Percentiles rank a stretch among this genome's conserved stretches.
Evolutionary conservation across 2,329 filamentous ascomycete species (phyloP).

Genomic region (Neopestalotiopsis sp.): DNA sequence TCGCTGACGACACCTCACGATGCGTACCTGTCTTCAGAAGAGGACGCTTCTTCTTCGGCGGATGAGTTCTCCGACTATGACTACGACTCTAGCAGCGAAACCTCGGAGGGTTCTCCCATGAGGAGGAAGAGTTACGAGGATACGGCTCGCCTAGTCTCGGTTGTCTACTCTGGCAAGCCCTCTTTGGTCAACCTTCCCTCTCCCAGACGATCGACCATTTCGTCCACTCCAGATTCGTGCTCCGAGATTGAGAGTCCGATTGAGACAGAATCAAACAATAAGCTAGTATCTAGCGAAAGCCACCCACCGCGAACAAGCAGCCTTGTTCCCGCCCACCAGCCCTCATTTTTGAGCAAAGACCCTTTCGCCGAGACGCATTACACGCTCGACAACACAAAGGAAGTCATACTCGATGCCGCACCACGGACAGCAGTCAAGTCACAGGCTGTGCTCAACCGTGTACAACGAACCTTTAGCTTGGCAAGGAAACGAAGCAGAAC

Average conservation of each 20-base stretch:
- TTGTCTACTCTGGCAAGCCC: conserved; percentile 65
- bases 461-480: conserved; percentile 57
- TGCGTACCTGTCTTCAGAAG: conserved; percentile 69
- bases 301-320: conserved; percentile 51
- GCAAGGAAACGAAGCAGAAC: conserved; percentile 61
- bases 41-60: conserved; percentile 67
- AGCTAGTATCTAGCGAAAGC: conserved; percentile 28
- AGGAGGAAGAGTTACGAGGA: conserved; percentile 55
- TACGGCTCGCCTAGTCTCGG: conserved; percentile 63
- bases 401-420: conserved; percentile 32
- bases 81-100: conserved; percentile 50
- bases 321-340: conserved; percentile 41
- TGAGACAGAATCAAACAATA: conserved; percentile 28
- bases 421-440: conserved; percentile 47
- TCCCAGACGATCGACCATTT: conserved; percentile 45
- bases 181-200: conserved; percentile 57
- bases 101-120: conserved; percentile 29
- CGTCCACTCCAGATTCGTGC: conserved; percentile 24
- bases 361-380: conserved; percentile 52
- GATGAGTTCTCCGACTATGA: conserved; percentile 65
- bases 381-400: conserved; percentile 34
- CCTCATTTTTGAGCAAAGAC: conserved; percentile 59
- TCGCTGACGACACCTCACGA: conserved; percentile 58
- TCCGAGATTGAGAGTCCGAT: conserved; percentile 19
- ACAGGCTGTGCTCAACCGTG: conserved; percentile 53